phyloP scores from a whole-genome alignment of 208 protist species.

The Crithidia bombi region DNA sequence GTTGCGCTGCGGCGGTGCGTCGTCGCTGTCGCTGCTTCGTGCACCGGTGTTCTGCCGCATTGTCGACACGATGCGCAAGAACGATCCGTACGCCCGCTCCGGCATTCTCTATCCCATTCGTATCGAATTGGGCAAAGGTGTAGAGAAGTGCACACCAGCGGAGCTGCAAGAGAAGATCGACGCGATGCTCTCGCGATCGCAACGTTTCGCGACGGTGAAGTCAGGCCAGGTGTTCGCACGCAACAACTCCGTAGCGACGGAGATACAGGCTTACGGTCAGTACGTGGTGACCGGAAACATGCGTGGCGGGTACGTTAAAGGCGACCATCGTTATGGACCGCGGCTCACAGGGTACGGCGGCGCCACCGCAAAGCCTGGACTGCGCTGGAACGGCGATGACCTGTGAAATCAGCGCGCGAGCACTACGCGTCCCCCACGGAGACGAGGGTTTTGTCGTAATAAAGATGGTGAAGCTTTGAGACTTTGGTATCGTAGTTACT shows the following conservation, averaged over 20 bases:
- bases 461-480: no score
- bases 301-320: slow-evolving; percentile 87
- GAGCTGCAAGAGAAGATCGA: slow-evolving; percentile 80
- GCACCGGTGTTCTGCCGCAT: slow-evolving; percentile 86
- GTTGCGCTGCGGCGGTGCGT: slow-evolving; percentile 11
- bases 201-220: slow-evolving; percentile 76
- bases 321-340: slow-evolving; percentile 82
- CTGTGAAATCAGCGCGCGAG: slow-evolving; percentile 44
- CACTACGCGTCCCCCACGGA: neutral
- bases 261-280: slow-evolving; percentile 69
- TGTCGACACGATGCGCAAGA: slow-evolving; percentile 71
- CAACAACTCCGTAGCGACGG: slow-evolving; percentile 61
- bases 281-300: slow-evolving; percentile 88
- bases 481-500: neutral
- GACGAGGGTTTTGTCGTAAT: slow-evolving; percentile 3
- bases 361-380: slow-evolving; percentile 81
- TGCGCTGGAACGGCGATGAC: slow-evolving; percentile 87
- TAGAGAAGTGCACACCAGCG: slow-evolving; percentile 56
- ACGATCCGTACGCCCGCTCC: slow-evolving; percentile 61
- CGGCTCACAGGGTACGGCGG: slow-evolving; percentile 83
- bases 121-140: slow-evolving; percentile 75
- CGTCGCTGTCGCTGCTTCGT: slow-evolving; percentile 11
- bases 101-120: slow-evolving; percentile 85
- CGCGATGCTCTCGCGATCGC: slow-evolving; percentile 59
- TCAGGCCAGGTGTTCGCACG: slow-evolving; percentile 73